These are phyloP conservation scores for Theileria parva DNA, from an alignment of 169 alveolate species.

Conservation along the genomic window DNA sequence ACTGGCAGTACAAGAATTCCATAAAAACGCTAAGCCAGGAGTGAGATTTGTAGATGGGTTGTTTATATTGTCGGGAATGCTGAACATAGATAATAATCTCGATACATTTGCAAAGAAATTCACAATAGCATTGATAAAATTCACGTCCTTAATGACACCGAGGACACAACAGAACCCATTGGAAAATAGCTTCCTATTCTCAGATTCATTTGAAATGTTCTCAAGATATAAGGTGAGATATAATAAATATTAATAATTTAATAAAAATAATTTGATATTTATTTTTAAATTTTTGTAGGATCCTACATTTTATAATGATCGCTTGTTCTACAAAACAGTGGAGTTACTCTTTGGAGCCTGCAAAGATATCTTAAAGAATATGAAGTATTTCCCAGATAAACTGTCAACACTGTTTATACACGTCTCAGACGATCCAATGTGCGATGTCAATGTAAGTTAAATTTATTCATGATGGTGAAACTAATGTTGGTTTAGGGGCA, in stretches of 20 bases:
- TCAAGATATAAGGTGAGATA: constrained; percentile 6
- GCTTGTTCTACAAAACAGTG: constrained; percentile 49
- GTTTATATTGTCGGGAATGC: constrained; percentile 67
- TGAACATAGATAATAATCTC: constrained; percentile 50
- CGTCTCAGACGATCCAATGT: constrained; percentile 50
- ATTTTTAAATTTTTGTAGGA: constrained; percentile 31
- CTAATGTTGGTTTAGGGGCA: constrained; percentile 4
- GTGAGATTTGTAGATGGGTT: constrained; percentile 62
- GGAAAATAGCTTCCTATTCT: not conserved
- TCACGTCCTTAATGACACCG: constrained; percentile 49
- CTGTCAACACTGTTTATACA: constrained; percentile 62
- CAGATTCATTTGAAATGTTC: constrained; percentile 24
- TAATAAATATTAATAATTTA: not conserved
- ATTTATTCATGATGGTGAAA: not conserved
- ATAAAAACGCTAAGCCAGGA: constrained; percentile 39
- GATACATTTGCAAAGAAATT: constrained; percentile 45
- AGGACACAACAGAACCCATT: constrained; percentile 20
- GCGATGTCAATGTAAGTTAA: constrained; percentile 29
- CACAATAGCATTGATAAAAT: constrained; percentile 32
- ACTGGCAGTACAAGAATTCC: constrained; percentile 53
- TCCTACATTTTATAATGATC: constrained; percentile 26
- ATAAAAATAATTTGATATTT: not conserved
- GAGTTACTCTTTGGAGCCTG: constrained; percentile 61
- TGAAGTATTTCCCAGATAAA: constrained; percentile 39
- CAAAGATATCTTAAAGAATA: constrained; percentile 38